phyloP scores from a whole-genome alignment of 2,329 filamentous ascomycete species.

The Meredithiella fracta region DNA sequence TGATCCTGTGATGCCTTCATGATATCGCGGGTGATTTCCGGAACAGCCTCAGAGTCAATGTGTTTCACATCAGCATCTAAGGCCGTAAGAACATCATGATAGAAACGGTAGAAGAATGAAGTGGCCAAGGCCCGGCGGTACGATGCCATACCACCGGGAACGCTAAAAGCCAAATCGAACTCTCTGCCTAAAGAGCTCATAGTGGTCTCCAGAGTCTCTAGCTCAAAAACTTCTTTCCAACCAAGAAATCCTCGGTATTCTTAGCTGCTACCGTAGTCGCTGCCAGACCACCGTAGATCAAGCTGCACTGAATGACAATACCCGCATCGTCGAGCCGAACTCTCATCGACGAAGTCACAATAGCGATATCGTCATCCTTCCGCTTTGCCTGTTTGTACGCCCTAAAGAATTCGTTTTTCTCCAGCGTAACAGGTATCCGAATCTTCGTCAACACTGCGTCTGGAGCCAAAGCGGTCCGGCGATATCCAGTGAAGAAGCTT shows the following conservation, averaged over 20 bases:
- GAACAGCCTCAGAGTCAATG: conserved; percentile 56
- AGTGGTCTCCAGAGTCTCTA: conserved; percentile 68
- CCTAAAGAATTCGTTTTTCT: conserved; percentile 67
- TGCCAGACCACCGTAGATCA: conserved; percentile 93
- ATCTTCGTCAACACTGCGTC: conserved; percentile 78
- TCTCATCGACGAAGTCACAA: conserved; percentile 76
- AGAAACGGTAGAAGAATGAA: conserved; percentile 94
- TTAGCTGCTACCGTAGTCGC: conserved; percentile 78
- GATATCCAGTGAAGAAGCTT: conserved; percentile 82
- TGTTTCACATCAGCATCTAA: conserved; percentile 27
- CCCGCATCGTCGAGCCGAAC: conserved; percentile 54
- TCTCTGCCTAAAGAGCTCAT: conserved; percentile 84
- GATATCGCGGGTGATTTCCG: conserved; percentile 71
- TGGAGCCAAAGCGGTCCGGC: conserved; percentile 61
- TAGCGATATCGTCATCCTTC: conserved; percentile 96
- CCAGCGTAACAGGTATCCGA: conserved; percentile 60
- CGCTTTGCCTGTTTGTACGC: conserved; percentile 94
- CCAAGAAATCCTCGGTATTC: conserved; percentile 54
- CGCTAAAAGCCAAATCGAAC: conserved; percentile 76
- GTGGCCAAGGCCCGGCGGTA: conserved; percentile 83
- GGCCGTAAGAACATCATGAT: conserved; percentile 64
- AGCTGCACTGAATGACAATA: conserved; percentile 53
- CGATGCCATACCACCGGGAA: conserved; percentile 93
- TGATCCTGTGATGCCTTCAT: conserved; percentile 68
- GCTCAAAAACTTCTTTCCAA: conserved; percentile 64